Evolutionary conservation across 768 basidiomycete genomes (phyloP), one percentile per base, ranked within the genome.

Genomic region (Lentinula boryana): DNA sequence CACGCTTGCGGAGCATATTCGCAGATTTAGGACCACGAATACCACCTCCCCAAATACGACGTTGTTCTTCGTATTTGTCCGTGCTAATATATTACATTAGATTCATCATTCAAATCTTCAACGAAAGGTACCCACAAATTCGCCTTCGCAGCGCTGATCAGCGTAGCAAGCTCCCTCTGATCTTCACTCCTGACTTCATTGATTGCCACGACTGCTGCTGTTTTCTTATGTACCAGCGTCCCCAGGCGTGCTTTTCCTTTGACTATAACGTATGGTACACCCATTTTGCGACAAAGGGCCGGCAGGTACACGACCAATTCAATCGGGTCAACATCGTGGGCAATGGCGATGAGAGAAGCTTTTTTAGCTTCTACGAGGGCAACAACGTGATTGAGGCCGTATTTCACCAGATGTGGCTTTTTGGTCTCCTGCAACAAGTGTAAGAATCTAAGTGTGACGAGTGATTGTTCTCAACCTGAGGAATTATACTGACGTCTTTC

Each of bases 211-310:
- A 95, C 89, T 57, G 95, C 89, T 50, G 95, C 88, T 56, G 95
- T 98, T 87, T 98, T 98, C 87, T 97, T 97, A 85, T 97, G 93
- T 43, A 95, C 93, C 63, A 98, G 94, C 6, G 95, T 93, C 68
- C 96, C 96, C 70, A 98, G 92, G 73, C 96, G 92, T 60, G 96
- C 93, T 80, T 98, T 98, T 78, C 91, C 90, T 81, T 98, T 98
- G 68, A 96, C 95, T 66, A 99, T 97, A 65, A 95, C 93, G 78
- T 98, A 98, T 43, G 95, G 95, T 36, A 98, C 91, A 74, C 95
- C 95, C 95, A 98, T 98, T 87, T 98, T 98, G 77, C 94, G 89
- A 82, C 96, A 98, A 63, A 98, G 88, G 59, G 96, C 95, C 60
- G 96, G 96, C 62, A 98, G 84, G 88, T 93, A 98, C 77, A 99